Base-by-base conservation (phyloP, 2,329 filamentous ascomycete species). In the Microcera coccophila region DNA sequence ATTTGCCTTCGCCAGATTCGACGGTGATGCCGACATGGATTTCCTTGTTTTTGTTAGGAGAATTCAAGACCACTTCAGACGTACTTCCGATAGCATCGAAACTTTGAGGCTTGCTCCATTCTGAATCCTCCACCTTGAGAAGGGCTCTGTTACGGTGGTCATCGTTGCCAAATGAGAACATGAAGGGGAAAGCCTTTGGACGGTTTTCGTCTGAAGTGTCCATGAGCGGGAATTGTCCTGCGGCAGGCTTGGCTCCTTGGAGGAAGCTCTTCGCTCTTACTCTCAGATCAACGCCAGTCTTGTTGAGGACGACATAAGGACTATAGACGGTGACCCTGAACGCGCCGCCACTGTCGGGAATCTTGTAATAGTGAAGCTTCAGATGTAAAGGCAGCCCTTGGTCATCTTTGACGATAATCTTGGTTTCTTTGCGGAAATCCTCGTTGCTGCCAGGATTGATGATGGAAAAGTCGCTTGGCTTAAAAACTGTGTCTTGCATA, bases 71-170 rank as follows among this genome's bases (percentile, higher is more conserved):
- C 26, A 95, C 87, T 55, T 96, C 90, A 14, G 89, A 85, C 1
- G 85, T 90, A 58, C 91, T 97, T 22, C 93, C 93, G 51, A 98
- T 93, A 16, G 93, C 93, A 61, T 98, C 94, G 57, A 98, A 95
- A 75, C 89, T 96, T 63, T 97, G 91, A 1, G 91, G 89, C 62
- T 93, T 95, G 69, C 93, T 97, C 94, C 93, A 98, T 47, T 84
- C 80, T 1, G 93, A 96, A 41, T 94, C 86, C 4, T 86, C 89
- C 31, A 96, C 81, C 67, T 88, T 94, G 46, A 98, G 72, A 34
- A 95, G 71, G 5, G 89, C 90, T 52, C 93, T 82, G 63, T 98
- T 98, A 55, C 89, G 88, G 55, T 87, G 86, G 59, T 98, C 93
- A 52, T 95, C 87, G 16, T 78, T 88, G 2, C 82, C 80, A 62